Evolutionary conservation across 2,329 filamentous ascomycete genomes (phyloP).

Genomic region (Nigrospora sphaerica): DNA sequence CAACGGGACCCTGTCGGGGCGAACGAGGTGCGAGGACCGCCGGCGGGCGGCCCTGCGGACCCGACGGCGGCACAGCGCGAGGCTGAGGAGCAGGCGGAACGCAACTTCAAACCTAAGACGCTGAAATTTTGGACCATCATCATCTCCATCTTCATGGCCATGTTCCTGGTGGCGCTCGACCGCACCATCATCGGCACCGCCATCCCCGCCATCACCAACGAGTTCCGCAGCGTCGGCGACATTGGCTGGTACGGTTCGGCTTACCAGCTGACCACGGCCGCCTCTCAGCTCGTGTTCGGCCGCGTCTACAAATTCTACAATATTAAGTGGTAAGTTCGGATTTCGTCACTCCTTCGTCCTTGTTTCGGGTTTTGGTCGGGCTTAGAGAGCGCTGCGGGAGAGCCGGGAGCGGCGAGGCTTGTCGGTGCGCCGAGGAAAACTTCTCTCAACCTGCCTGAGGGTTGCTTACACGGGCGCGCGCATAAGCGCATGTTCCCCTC

Average conservation of each 20-base stretch:
- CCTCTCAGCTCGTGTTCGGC: conserved; percentile 47
- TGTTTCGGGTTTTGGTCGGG: too few relatives aligned
- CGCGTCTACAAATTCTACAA: conserved; percentile 48
- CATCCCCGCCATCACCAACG: conserved; percentile 47
- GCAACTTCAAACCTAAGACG: conserved; percentile 44
- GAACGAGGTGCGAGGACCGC: too few relatives aligned
- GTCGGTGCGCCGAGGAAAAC: too few relatives aligned
- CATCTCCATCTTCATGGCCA: conserved; percentile 43
- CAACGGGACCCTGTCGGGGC: too few relatives aligned
- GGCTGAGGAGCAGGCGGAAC: conserved; percentile 17
- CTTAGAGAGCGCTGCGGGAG: too few relatives aligned
- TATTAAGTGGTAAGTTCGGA: conserved; percentile 33
- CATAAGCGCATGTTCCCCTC: too few relatives aligned
- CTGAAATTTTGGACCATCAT: conserved; percentile 50
- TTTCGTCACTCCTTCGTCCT: background rate
- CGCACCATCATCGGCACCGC: conserved; percentile 50
- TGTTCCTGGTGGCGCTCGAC: conserved; percentile 53
- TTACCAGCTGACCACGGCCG: conserved; percentile 53
- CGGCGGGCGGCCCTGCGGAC: background rate
- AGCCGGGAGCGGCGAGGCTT: too few relatives aligned
- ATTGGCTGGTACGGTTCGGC: conserved; percentile 59
- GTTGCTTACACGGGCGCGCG: too few relatives aligned
- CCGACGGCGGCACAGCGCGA: background rate
- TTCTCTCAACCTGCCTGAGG: too few relatives aligned
- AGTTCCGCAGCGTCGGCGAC: conserved; percentile 50